Evolutionary conservation across 2,329 filamentous ascomycete genomes (phyloP), one percentile per base, ranked within the genome.

Genomic region (Pseudogymnoascus pannorum): DNA sequence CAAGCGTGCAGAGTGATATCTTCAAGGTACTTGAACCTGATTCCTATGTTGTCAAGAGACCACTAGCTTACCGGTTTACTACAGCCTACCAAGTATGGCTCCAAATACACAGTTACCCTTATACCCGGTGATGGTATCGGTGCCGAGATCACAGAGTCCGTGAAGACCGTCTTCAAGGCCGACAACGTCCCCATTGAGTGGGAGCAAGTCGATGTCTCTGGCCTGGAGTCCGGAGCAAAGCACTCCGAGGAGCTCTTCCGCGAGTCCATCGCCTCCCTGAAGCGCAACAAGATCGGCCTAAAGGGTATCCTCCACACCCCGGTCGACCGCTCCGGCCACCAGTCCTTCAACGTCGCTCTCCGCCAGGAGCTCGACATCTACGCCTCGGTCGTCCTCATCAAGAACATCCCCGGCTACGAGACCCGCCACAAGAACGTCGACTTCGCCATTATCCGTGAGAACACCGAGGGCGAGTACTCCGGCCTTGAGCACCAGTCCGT

Each of bases 281-380:
- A 91, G 82, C 89, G 94, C 78, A 99, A 99, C 86, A 97, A 97
- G 87, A 87, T 99, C 71, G 94, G 92, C 71, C 85, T 99, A 73
- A 99, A 99, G 86, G 94, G 94, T 77, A 99, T 99, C 77, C 85
- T 99, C 54, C 93, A 97, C 84, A 99, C 94, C 24, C 94, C 94
- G 68, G 90, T 99, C 75, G 91, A 92, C 81, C 88, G 94, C 71
- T 96, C 92, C 67, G 94, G 94, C 72, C 94, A 99, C 84, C 91
- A 96, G 80, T 96, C 91, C 69, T 99, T 99, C 92, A 99, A 99
- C 82, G 94, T 99, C 70, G 94, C 94, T 71, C 87, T 99, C 76
- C 92, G 94, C 72, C 94, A 99, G 82, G 94, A 97, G 79, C 91
- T 99, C 75, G 94, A 99, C 80, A 97, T 99, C 78, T 99, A 97